Conservation (phyloP, 2,329 filamentous ascomycete species). For the Ophiostoma ips region DNA sequence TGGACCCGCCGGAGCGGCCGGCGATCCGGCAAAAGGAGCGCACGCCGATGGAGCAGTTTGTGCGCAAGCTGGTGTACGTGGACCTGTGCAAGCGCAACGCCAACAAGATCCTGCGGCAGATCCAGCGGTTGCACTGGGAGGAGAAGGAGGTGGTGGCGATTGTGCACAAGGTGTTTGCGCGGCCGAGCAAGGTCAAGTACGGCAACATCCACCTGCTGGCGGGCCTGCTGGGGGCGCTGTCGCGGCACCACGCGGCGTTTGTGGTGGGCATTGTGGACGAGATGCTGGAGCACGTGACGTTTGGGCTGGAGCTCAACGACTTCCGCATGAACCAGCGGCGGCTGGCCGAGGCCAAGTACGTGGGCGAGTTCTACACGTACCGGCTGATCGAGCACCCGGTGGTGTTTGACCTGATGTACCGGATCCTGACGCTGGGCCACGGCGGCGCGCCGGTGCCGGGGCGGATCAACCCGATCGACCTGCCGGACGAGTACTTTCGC, state of each 20-base stretch:
- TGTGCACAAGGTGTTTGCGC: constrained; percentile 83
- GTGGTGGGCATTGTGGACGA: constrained; percentile 87
- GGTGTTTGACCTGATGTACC: constrained; percentile 90
- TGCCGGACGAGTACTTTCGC: constrained; percentile 90
- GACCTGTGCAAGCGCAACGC: constrained; percentile 92
- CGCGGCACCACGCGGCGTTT: constrained; percentile 84
- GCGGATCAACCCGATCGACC: constrained; percentile 62
- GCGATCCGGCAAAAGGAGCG: constrained; percentile 95
- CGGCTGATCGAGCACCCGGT: constrained; percentile 91
- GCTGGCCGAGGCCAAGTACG: constrained; percentile 89
- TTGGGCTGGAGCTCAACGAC: constrained; percentile 88
- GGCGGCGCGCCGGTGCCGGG: constrained; percentile 71
- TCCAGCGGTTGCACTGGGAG: constrained; percentile 95
- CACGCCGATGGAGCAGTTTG: constrained; percentile 81
- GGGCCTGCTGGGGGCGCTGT: constrained; percentile 75
- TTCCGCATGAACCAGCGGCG: constrained; percentile 95
- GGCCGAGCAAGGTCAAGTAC: constrained; percentile 94
- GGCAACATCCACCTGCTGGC: constrained; percentile 90
- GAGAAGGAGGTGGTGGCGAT: constrained; percentile 54
- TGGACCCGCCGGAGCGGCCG: constrained; percentile 84
- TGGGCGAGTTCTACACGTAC: constrained; percentile 95
- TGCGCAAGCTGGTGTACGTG: constrained; percentile 82
- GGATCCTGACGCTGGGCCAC: constrained; percentile 85
- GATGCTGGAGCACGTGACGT: constrained; percentile 70
- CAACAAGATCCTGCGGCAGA: constrained; percentile 84